A percentile compares a stretch with the other conserved stretches of the same genome.
phyloP scores from a whole-genome alignment of 208 protist genomes.

The Leishmania gerbilli region DNA sequence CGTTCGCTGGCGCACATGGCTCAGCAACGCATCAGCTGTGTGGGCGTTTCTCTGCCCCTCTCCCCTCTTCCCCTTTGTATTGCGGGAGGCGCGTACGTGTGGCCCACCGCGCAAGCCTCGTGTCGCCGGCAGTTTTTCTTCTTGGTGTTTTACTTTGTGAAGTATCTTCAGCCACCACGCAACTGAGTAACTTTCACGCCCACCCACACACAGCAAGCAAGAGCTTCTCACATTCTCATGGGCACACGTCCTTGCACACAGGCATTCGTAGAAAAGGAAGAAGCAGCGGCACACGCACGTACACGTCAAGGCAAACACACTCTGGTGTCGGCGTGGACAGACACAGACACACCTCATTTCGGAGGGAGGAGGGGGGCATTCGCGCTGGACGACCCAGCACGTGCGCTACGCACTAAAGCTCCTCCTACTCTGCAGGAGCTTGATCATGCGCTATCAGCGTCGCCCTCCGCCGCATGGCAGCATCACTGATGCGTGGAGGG shows the following conservation, averaged over 20 bases:
- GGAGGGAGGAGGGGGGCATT: not conserved
- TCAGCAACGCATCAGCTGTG: not conserved
- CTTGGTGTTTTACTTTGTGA: not conserved
- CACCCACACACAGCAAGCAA: constrained; percentile 3
- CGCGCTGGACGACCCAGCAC: not conserved
- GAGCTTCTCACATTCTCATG: not conserved
- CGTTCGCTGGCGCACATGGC: not conserved
- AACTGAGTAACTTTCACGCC: not conserved
- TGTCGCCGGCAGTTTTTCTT: not conserved
- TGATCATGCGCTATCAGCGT: not conserved
- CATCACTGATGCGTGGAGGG: not conserved
- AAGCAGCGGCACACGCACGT: not conserved
- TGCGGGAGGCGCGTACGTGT: not conserved
- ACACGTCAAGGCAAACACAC: not conserved
- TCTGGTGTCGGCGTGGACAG: not conserved
- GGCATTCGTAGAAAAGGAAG: not conserved
- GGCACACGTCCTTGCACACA: not conserved
- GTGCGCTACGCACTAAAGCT: not conserved
- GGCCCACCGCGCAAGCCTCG: not conserved
- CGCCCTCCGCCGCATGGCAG: not conserved
- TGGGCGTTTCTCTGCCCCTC: not conserved
- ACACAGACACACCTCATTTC: not conserved
- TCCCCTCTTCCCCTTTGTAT: not conserved
- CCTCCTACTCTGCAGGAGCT: not conserved
- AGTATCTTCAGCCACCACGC: not conserved